Evolutionary conservation across 106 monocot species (phyloP).

Genomic region (Phalaenopsis equestris): DNA sequence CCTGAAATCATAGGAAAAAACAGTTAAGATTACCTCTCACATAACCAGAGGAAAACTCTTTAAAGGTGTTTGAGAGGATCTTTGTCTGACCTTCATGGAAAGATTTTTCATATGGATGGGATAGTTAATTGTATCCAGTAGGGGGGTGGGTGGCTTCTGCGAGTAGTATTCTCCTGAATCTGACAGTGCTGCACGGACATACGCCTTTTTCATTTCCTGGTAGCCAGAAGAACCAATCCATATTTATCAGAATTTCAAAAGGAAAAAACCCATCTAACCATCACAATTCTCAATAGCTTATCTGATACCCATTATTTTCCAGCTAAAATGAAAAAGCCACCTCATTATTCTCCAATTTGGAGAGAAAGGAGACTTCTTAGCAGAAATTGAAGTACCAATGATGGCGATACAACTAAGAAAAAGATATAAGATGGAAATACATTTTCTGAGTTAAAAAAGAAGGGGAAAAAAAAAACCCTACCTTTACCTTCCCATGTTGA

Average conservation of each 20-base stretch:
- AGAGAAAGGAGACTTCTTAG: neutral
- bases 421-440: too few species aligned
- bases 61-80: neutral
- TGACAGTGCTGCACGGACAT: slow-evolving; percentile 48
- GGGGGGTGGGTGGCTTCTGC: slow-evolving; percentile 80
- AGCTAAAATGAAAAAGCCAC: neutral
- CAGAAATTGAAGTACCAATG: neutral
- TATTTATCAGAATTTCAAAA: neutral
- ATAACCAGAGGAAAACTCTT: neutral
- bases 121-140: slow-evolving; percentile 82
- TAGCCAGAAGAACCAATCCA: neutral
- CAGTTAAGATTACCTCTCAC: too few species aligned
- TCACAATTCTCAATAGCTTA: too few species aligned
- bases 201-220: slow-evolving; percentile 42
- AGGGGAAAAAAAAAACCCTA: neutral
- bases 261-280: neutral
- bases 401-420: too few species aligned
- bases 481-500: neutral
- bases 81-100: slow-evolving; percentile 49
- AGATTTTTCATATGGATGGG: slow-evolving; percentile 97
- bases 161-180: slow-evolving; percentile 59
- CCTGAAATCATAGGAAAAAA: slow-evolving; percentile 28
- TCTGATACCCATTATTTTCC: too few species aligned
- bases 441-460: neutral
- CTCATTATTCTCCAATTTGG: neutral